These are phyloP conservation scores for Nicotiana otophora DNA, from an alignment of 257 asterid species.

Conservation along the genomic window DNA sequence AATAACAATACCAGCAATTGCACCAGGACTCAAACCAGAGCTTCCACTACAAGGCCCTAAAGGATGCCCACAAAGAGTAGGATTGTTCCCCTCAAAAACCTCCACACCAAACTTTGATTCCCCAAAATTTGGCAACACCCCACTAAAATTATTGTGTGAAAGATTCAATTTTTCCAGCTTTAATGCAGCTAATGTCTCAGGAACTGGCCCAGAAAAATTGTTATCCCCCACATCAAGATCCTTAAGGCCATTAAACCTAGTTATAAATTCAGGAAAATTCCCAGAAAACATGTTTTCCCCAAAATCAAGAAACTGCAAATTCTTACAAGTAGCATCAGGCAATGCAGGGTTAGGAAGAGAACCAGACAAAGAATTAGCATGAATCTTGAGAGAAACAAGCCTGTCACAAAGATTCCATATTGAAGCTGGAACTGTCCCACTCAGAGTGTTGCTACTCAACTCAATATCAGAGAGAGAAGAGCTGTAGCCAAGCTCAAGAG, in stretches of 20 bases:
- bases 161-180: conserved; percentile 75
- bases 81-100: conserved; percentile 73
- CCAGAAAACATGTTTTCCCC: conserved; percentile 73
- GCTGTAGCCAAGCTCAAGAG: conserved; percentile 89
- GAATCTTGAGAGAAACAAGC: conserved; percentile 60
- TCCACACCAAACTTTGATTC: conserved; percentile 65
- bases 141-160: conserved; percentile 85
- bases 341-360: conserved; percentile 72
- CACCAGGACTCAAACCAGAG: conserved; percentile 80
- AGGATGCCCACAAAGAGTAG: conserved; percentile 77
- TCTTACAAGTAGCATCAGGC: conserved; percentile 64
- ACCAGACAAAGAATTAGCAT: conserved; percentile 78
- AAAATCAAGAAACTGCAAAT: conserved; percentile 66
- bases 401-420: conserved; percentile 88
- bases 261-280: conserved; percentile 56
- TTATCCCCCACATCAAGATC: conserved; percentile 77
- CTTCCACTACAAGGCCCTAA: conserved; percentile 47
- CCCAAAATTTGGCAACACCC: conserved; percentile 70
- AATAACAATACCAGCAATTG: conserved; percentile 87
- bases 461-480: conserved; percentile 71
- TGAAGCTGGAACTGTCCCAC: conserved; percentile 72
- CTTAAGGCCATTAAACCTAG: conserved; percentile 48
- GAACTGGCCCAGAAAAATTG: conserved; percentile 57
- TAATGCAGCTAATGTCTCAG: conserved; percentile 43
- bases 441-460: conserved; percentile 62